These are phyloP conservation scores for Termitomyces bulborhizus DNA, from an alignment of 768 basidiomycete species.

Conservation along the genomic window DNA sequence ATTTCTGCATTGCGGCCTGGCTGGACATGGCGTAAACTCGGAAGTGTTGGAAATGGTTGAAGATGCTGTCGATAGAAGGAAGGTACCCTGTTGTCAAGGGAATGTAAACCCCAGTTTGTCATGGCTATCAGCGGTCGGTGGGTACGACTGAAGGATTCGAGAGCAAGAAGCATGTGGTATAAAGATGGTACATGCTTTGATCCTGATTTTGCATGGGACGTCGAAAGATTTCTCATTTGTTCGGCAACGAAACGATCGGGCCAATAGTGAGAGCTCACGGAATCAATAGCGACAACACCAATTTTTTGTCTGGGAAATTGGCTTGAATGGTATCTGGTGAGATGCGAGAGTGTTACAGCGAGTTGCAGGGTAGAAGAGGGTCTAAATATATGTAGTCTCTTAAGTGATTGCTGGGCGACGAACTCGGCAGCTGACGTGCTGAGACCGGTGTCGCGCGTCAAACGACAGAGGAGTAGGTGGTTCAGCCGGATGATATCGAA, in stretches of 20 bases:
- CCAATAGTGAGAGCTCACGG: constrained; percentile 76
- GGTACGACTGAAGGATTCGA: constrained; percentile 41
- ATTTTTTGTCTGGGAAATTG: constrained; percentile 49
- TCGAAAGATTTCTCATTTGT: constrained; percentile 29
- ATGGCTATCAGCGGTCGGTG: constrained; percentile 47
- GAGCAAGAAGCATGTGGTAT: constrained; percentile 38
- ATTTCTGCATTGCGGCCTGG: not conserved
- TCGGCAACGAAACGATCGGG: constrained; percentile 61
- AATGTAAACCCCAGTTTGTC: constrained; percentile 55
- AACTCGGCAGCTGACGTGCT: constrained; percentile 19
- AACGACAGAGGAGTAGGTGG: constrained; percentile 41
- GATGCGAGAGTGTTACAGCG: constrained; percentile 54
- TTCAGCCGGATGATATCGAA: constrained; percentile 56
- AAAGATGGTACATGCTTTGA: constrained; percentile 23
- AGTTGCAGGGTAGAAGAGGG: constrained; percentile 66
- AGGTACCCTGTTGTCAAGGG: not conserved
- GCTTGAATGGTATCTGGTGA: constrained; percentile 47
- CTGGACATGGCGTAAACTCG: not conserved
- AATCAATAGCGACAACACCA: constrained; percentile 68
- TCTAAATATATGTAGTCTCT: constrained; percentile 59
- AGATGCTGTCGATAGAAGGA: constrained; percentile 47
- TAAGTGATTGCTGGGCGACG: constrained; percentile 34
- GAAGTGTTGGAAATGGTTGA: constrained; percentile 20
- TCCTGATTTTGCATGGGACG: constrained; percentile 2
- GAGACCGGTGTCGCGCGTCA: constrained; percentile 15